Evolutionary conservation across 2,329 filamentous ascomycete genomes (phyloP).

Genomic region (Calonectria ilicicola): DNA sequence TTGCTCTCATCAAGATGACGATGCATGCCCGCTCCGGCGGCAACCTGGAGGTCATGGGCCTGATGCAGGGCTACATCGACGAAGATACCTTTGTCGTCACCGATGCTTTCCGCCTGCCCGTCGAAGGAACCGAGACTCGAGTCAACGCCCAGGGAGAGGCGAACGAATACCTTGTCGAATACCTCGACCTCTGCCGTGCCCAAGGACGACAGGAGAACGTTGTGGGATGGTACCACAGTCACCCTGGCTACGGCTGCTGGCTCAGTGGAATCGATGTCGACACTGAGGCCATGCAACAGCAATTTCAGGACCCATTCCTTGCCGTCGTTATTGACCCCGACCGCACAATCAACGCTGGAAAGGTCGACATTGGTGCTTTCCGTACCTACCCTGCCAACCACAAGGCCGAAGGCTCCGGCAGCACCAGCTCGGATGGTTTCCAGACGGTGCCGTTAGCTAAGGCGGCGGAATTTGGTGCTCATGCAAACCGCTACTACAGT

Average conservation of each 20-base stretch:
- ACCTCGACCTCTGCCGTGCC: slow-evolving; percentile 80
- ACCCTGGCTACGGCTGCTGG: slow-evolving; percentile 99
- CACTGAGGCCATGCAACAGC: slow-evolving; percentile 88
- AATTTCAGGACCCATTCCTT: slow-evolving; percentile 89
- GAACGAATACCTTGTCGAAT: slow-evolving; percentile 96
- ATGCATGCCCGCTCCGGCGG: slow-evolving; percentile 98
- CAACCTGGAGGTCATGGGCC: slow-evolving; percentile 92
- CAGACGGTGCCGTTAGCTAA: slow-evolving; percentile 91
- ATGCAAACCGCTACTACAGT: slow-evolving; percentile 90
- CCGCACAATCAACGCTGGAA: slow-evolving; percentile 92
- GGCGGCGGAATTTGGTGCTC: slow-evolving; percentile 94
- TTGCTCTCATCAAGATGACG: slow-evolving; percentile 97
- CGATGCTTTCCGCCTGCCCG: slow-evolving; percentile 91
- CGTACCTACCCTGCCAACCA: slow-evolving; percentile 86
- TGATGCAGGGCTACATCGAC: slow-evolving; percentile 96
- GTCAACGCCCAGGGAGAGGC: slow-evolving; percentile 97
- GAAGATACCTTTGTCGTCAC: slow-evolving; percentile 90
- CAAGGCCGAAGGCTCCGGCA: slow-evolving; percentile 56
- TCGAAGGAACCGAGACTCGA: slow-evolving; percentile 97
- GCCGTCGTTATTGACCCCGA: slow-evolving; percentile 98
- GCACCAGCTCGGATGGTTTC: slow-evolving; percentile 64
- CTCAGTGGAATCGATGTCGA: slow-evolving; percentile 94
- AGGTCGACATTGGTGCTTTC: slow-evolving; percentile 98
- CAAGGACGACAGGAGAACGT: slow-evolving; percentile 88
- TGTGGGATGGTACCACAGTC: slow-evolving; percentile 98